Evolutionary conservation across 805 yeast genomes (phyloP).

Genomic region (Jamesozyma hellenica): DNA sequence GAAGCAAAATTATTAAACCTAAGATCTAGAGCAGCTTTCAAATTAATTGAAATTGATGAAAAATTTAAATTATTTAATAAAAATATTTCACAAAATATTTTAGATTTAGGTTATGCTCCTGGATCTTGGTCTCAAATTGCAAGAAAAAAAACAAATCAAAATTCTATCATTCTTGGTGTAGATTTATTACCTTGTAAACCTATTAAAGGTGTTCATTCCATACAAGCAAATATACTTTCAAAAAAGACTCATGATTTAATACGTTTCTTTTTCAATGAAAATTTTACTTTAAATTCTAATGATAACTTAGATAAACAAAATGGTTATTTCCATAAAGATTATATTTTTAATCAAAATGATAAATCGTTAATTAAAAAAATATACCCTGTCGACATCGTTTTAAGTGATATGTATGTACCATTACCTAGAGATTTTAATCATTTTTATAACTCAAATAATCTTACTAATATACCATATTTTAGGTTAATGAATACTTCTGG

Average conservation of each 20-base stretch:
- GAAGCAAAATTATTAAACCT: constrained; percentile 55
- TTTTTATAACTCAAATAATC: constrained; percentile 32
- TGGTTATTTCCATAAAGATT: constrained; percentile 13
- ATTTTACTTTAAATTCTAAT: constrained; percentile 23
- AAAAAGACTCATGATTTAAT: constrained; percentile 50
- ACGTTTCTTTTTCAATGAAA: constrained; percentile 37
- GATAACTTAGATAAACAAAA: constrained; percentile 21
- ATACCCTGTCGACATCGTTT: constrained; percentile 50
- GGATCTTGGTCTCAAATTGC: constrained; percentile 94
- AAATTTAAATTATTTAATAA: constrained; percentile 49
- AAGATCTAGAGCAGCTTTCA: constrained; percentile 86
- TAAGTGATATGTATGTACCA: constrained; percentile 80
- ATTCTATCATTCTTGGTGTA: constrained; percentile 63
- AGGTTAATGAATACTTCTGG: constrained; percentile 96
- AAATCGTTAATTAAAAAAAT: constrained; percentile 14
- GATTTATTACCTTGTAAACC: constrained; percentile 74
- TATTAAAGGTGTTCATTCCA: constrained; percentile 65
- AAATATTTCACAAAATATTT: constrained; percentile 40
- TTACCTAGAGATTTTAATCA: constrained; percentile 32
- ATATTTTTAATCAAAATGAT: background rate
- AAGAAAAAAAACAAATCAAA: constrained; percentile 37
- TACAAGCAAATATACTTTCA: constrained; percentile 83
- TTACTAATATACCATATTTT: constrained; percentile 67
- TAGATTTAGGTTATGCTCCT: constrained; percentile 89
- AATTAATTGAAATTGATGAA: constrained; percentile 64